These are phyloP conservation scores for Entonaema liquescens DNA, from an alignment of 495 filamentous ascomycete genomes.

Conservation along the genomic window DNA sequence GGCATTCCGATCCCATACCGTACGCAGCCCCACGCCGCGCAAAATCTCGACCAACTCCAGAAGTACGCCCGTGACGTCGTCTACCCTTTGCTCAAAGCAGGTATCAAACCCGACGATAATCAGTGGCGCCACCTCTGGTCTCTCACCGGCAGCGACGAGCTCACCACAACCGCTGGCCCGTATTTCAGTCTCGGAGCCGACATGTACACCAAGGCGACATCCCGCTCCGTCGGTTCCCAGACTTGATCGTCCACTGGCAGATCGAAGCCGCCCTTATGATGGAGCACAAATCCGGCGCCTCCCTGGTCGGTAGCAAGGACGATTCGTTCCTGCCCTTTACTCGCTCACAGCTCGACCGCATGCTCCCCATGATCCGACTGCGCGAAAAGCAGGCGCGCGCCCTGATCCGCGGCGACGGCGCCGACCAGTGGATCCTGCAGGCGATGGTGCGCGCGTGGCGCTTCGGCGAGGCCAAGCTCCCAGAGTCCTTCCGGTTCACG, in stretches of 20 bases:
- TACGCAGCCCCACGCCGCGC: conserved; percentile 67
- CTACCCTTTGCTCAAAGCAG: conserved; percentile 60
- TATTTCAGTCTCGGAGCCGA: conserved; percentile 70
- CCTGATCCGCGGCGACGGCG: conserved; percentile 45
- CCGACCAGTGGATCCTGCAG: conserved; percentile 68
- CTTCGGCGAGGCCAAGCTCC: conserved; percentile 70
- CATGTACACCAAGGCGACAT: conserved; percentile 82
- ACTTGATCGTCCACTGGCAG: conserved; percentile 91
- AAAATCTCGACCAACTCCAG: conserved; percentile 50
- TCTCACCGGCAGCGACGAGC: conserved; percentile 62
- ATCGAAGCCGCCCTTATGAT: conserved; percentile 82
- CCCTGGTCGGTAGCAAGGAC: conserved; percentile 55
- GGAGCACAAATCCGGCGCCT: conserved; percentile 65
- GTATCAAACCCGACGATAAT: conserved; percentile 64
- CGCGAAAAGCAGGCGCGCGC: conserved; percentile 56
- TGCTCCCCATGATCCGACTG: conserved; percentile 60
- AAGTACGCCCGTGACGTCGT: conserved; percentile 60
- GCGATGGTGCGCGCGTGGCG: conserved; percentile 79
- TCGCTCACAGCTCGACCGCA: conserved; percentile 60
- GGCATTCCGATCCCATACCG: conserved; percentile 83
- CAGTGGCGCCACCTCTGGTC: conserved; percentile 69
- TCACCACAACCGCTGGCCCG: conserved; percentile 59
- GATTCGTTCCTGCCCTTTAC: conserved; percentile 69
- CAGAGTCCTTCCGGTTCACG: conserved; percentile 66
- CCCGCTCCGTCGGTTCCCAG: conserved; percentile 84